A percentile compares a stretch with the other conserved stretches of the same genome.
Conservation (phyloP, 108 stramenopile species). For the Pseudonitzschia multiseries region DNA sequence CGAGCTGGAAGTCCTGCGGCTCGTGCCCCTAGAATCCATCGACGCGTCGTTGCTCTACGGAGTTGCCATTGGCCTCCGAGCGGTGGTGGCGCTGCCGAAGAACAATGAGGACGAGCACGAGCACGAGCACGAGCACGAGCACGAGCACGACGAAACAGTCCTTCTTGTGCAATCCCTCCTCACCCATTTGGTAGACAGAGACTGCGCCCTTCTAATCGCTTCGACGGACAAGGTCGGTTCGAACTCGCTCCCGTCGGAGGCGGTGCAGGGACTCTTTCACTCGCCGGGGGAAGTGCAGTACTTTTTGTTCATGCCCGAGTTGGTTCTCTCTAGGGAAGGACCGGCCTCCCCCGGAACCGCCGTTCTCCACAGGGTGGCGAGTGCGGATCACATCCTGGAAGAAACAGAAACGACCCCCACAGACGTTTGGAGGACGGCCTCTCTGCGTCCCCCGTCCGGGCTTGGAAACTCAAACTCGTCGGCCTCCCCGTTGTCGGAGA, state of each 20-base stretch:
- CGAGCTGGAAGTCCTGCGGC: conserved; percentile 32
- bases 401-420: conserved; percentile 1
- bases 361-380: conserved; percentile 27
- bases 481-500: background rate
- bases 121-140: conserved; percentile 20
- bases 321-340: conserved; percentile 2
- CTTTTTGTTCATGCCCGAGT: conserved; percentile 33
- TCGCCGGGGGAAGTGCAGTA: conserved; percentile 13
- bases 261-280: conserved; percentile 6
- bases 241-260: background rate
- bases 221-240: background rate
- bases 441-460: background rate
- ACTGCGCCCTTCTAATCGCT: conserved; percentile 28
- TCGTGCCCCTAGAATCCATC: conserved; percentile 31
- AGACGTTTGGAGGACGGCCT: background rate
- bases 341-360: conserved; percentile 13
- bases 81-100: background rate
- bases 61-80: conserved; percentile 26
- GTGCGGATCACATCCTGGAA: conserved; percentile 23
- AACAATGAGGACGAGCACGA: conserved; percentile 4
- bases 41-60: conserved; percentile 45
- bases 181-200: conserved; percentile 11
- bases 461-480: background rate
- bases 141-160: conserved; percentile 23
- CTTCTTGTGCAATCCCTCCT: conserved; percentile 23